Evolutionary conservation across 2,329 filamentous ascomycete genomes (phyloP).

Genomic region (Tolypocladium guangdongense): DNA sequence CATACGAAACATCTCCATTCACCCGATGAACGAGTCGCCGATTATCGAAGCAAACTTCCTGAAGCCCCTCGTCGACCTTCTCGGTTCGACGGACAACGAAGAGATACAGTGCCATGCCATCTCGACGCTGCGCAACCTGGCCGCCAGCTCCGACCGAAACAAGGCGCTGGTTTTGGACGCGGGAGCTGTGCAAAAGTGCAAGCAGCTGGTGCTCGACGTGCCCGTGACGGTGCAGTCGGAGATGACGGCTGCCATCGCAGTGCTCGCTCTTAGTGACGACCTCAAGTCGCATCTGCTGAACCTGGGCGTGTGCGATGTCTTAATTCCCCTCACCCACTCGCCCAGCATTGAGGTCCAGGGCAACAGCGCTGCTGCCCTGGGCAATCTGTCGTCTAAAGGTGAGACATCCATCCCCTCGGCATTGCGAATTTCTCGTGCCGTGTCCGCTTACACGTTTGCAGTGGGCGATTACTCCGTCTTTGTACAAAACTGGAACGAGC

Average conservation of each 20-base stretch:
- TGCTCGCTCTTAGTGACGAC: slow-evolving; percentile 89
- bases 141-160: slow-evolving; percentile 93
- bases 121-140: slow-evolving; percentile 88
- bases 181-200: slow-evolving; percentile 96
- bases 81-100: slow-evolving; percentile 93
- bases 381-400: slow-evolving; percentile 97
- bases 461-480: slow-evolving; percentile 97
- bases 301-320: slow-evolving; percentile 87
- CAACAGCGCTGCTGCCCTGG: slow-evolving; percentile 90
- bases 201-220: slow-evolving; percentile 87
- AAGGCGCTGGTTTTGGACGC: slow-evolving; percentile 96
- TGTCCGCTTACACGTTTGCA: slow-evolving; percentile 22
- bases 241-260: slow-evolving; percentile 98
- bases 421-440: neutral
- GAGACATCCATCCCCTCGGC: slow-evolving; percentile 14
- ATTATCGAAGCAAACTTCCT: slow-evolving; percentile 97
- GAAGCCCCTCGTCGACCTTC: slow-evolving; percentile 82
- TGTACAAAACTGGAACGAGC: slow-evolving; percentile 85
- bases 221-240: slow-evolving; percentile 93
- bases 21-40: slow-evolving; percentile 92
- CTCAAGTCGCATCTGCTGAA: slow-evolving; percentile 85
- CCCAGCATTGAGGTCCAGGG: slow-evolving; percentile 96
- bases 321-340: slow-evolving; percentile 91
- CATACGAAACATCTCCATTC: slow-evolving; percentile 97
- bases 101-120: slow-evolving; percentile 99